Percentiles rank a stretch among this genome's conserved stretches.
Evolutionary conservation across 1,139 yeast genomes (phyloP).

Genomic region (Suhomyces kunorum): DNA sequence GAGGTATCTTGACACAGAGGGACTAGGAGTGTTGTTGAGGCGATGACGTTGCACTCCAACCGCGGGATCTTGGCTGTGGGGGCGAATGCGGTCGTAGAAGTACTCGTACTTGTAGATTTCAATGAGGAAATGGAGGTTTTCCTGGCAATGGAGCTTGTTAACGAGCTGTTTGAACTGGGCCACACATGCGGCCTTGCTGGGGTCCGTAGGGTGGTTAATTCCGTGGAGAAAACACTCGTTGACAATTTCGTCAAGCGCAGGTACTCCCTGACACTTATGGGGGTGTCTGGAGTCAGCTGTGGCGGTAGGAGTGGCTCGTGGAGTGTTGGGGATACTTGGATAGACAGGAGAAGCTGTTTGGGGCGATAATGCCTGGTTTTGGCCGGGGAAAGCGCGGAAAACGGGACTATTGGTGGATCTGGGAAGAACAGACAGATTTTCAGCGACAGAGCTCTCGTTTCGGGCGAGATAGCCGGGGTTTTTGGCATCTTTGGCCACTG

Average conservation of each 20-base stretch:
- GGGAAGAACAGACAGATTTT: background rate
- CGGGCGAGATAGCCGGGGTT: background rate
- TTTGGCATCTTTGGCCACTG: background rate
- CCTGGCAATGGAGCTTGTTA: constrained; percentile 40
- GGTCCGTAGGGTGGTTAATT: constrained; percentile 18
- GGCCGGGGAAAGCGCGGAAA: background rate
- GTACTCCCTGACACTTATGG: constrained; percentile 3
- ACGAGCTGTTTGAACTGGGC: constrained; percentile 19
- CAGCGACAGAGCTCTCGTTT: no score
- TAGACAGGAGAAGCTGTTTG: background rate
- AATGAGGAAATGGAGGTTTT: constrained; percentile 47
- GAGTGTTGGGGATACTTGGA: background rate
- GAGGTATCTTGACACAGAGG: constrained; percentile 11
- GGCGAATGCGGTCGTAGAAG: constrained; percentile 27
- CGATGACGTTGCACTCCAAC: constrained; percentile 12
- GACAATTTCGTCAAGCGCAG: constrained; percentile 23
- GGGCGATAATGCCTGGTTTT: no score
- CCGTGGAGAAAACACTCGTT: constrained; percentile 25
- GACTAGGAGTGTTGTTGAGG: constrained; percentile 21
- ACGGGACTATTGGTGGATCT: background rate
- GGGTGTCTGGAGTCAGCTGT: background rate
- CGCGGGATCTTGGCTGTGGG: constrained; percentile 12
- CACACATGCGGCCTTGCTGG: constrained; percentile 5
- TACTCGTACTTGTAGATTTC: constrained; percentile 46
- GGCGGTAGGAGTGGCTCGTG: background rate